Evolutionary conservation across 495 filamentous ascomycete genomes (phyloP).

Genomic region (Lophium mytilinum): DNA sequence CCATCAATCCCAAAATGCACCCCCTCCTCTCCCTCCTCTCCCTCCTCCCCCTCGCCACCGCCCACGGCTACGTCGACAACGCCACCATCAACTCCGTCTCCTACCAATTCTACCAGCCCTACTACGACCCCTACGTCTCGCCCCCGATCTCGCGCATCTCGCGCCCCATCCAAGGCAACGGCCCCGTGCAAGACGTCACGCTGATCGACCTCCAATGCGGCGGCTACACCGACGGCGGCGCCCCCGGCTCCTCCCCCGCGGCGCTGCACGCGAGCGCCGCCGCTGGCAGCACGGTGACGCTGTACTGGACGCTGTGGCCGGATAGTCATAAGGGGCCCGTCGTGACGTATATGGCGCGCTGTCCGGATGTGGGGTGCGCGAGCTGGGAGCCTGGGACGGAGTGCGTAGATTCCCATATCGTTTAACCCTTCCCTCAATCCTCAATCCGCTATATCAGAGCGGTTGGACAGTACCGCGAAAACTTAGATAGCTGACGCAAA

Average conservation of each 20-base stretch:
- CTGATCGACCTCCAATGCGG: slow-evolving; percentile 39
- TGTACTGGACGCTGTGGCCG: slow-evolving; percentile 20
- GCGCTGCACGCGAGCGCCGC: slow-evolving; percentile 10
- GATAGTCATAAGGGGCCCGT: slow-evolving; percentile 16
- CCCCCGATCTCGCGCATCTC: slow-evolving; percentile 38
- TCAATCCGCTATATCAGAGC: too few relatives aligned
- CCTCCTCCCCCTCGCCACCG: slow-evolving; percentile 9
- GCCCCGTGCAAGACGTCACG: slow-evolving; percentile 42
- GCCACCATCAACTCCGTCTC: slow-evolving; percentile 38
- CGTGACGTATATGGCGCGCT: slow-evolving; percentile 21
- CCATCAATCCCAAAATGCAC: slow-evolving; percentile 20
- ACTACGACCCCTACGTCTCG: slow-evolving; percentile 43
- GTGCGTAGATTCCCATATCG: slow-evolving; percentile 18
- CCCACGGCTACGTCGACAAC: slow-evolving; percentile 31
- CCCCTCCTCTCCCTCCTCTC: slow-evolving; percentile 2
- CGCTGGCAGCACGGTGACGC: slow-evolving; percentile 7
- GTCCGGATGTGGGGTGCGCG: slow-evolving; percentile 19
- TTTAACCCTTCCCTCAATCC: too few relatives aligned
- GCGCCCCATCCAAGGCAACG: slow-evolving; percentile 43
- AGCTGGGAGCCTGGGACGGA: slow-evolving; percentile 9
- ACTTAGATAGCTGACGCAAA: too few relatives aligned
- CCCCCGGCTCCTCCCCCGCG: slow-evolving; percentile 28
- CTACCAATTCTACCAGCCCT: slow-evolving; percentile 33
- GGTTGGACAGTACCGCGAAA: too few relatives aligned
- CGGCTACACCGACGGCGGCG: slow-evolving; percentile 24